Conservation (phyloP, 306 rosid species). For the Sindora glabra region DNA sequence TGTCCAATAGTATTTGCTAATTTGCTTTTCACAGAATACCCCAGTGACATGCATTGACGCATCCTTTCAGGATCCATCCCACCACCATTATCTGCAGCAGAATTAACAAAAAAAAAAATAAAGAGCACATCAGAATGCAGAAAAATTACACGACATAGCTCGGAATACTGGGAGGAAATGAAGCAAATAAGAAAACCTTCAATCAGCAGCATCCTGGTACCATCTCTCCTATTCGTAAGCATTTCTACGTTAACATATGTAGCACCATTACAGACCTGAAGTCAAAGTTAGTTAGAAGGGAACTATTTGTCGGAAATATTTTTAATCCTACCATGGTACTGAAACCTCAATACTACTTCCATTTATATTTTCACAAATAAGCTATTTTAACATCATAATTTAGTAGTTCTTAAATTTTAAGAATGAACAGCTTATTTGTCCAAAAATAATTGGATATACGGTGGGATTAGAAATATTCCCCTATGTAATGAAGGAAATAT, state of each 20-base stretch:
- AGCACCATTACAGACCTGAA: constrained; percentile 50
- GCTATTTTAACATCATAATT: too few relatives aligned
- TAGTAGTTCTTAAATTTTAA: too few relatives aligned
- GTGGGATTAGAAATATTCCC: too few relatives aligned
- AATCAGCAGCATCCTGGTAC: constrained; percentile 32
- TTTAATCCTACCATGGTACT: too few relatives aligned
- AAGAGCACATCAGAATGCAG: not conserved
- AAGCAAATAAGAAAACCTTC: constrained; percentile 34
- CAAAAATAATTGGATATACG: too few relatives aligned
- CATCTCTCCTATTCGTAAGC: constrained; percentile 33
- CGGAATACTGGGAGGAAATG: too few relatives aligned
- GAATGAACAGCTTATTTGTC: too few relatives aligned
- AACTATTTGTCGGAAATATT: too few relatives aligned
- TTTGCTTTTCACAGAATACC: constrained; percentile 54
- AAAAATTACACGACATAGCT: too few relatives aligned
- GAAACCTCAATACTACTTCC: too few relatives aligned
- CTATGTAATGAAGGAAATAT: not conserved
- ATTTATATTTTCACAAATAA: too few relatives aligned
- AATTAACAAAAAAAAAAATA: not conserved
- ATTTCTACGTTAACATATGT: constrained; percentile 42
- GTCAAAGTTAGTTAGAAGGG: not conserved
- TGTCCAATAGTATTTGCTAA: constrained; percentile 55
- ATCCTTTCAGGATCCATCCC: constrained; percentile 62
- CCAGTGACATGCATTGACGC: constrained; percentile 62
- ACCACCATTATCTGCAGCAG: constrained; percentile 51